These are phyloP conservation scores for Aspergillus tanneri DNA, from an alignment of 2,329 filamentous ascomycete genomes.

Conservation along the genomic window DNA sequence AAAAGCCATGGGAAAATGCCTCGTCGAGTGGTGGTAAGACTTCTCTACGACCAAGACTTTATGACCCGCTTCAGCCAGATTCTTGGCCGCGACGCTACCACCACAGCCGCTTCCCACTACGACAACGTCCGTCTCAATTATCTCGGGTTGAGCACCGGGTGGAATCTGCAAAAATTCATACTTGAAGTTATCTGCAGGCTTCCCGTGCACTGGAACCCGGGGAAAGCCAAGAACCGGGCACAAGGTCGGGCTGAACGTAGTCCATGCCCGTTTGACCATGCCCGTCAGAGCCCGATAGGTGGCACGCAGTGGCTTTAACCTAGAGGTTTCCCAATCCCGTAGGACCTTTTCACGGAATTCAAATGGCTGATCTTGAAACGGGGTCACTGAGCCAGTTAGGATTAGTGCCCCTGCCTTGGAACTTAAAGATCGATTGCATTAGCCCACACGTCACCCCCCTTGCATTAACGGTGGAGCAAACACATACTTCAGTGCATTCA, in stretches of 20 bases:
- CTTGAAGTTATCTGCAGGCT: constrained; percentile 51
- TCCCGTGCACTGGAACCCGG: constrained; percentile 54
- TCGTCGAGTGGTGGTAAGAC: constrained; percentile 70
- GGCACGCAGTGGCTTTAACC: constrained; percentile 53
- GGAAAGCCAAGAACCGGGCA: constrained; percentile 54
- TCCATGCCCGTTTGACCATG: constrained; percentile 55
- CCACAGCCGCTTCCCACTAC: constrained; percentile 87
- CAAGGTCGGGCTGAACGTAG: constrained; percentile 52
- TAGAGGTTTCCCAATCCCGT: constrained; percentile 53
- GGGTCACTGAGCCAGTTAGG: constrained; percentile 57
- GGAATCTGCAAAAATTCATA: constrained; percentile 61
- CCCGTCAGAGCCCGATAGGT: constrained; percentile 51
- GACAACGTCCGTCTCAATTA: constrained; percentile 75
- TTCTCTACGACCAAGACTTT: constrained; percentile 80
- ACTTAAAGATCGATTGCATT: constrained; percentile 30
- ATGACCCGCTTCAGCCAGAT: constrained; percentile 72
- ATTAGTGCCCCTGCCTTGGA: constrained; percentile 57
- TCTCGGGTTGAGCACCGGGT: constrained; percentile 53
- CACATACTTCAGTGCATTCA: constrained; percentile 55
- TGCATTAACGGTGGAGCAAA: background rate
- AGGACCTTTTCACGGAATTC: constrained; percentile 56
- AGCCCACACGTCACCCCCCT: too few relatives aligned
- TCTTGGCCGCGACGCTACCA: constrained; percentile 76
- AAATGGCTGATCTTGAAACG: constrained; percentile 55
- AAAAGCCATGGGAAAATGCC: constrained; percentile 72